Evolutionary conservation across 768 basidiomycete genomes (phyloP), one percentile per base, ranked within the genome.

Genomic region (Naganishia randhawae): DNA sequence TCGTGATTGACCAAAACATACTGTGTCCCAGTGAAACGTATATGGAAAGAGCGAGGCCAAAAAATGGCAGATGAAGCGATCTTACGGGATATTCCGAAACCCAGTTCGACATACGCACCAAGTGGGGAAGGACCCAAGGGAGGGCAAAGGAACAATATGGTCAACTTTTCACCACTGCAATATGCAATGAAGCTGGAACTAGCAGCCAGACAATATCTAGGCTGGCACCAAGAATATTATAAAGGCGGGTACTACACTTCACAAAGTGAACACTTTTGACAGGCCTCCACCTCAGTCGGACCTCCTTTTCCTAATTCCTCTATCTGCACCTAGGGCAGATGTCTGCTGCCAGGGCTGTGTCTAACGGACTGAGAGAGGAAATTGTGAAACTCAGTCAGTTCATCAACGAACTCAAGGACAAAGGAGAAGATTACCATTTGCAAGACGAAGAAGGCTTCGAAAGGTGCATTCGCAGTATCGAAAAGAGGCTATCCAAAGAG

Each of bases 11-110:
- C 52, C 35, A 29, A 35, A 19, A 19, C 19, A 3, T 17, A 0
- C 52, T 13, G 29, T 3, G 13, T 17, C 4, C 7, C 22, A 68
- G 67, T 68, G 32, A 62, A 37, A 39, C 22, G 45, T 16, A 68
- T 68, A 13, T 68, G 67, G 67, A 22, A 37, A 19, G 61, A 68
- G 22, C 29, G 67, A 42, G 67, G 67, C 10, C 54, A 68, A 22
- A 62, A 29, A 14, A 50, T 68, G 67, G 67, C 67, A n/a, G 67
- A 68, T 39, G 57, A 62, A 19, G 67, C 50, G 25, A 62, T 62
- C 35, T 39, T 64, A n/a, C 45, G 50, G 7, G 63, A 64, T 14
- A 64, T 64, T 11, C 63, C 63, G 5, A 27, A 45, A 33, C 63
- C 45, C 29, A 50, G 37, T 41, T 9, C 10, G 0, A 19, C 22